Evolutionary conservation across 177 flowering plant species (phyloP).

Genomic region (Vitis hybrid): DNA sequence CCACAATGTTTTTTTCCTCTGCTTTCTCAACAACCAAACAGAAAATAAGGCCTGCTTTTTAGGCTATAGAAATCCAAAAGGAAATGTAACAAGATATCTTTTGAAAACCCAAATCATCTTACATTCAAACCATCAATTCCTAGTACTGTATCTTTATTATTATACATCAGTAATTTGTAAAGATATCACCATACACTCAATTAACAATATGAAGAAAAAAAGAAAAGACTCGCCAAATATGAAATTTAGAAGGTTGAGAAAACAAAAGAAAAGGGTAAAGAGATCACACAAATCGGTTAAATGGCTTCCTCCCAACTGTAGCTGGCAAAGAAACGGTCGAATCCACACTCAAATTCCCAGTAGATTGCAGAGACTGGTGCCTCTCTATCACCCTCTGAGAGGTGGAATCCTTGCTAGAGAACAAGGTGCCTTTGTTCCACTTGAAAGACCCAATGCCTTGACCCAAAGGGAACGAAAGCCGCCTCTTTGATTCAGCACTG

Average conservation of each 20-base stretch:
- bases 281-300: conserved; percentile 73
- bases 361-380: conserved; percentile 42
- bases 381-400: conserved; percentile 38
- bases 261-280: conserved; percentile 4
- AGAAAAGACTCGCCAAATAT: conserved; percentile 1
- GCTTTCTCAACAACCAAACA: too few species aligned
- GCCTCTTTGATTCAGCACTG: conserved; percentile 41
- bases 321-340: conserved; percentile 82
- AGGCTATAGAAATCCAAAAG: too few species aligned
- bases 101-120: conserved; percentile 12
- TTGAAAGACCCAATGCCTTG: conserved; percentile 61
- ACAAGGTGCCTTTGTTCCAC: conserved; percentile 65
- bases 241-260: not conserved
- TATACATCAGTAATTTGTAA: conserved; percentile 22
- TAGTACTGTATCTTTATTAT: conserved; percentile 21
- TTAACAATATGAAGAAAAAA: conserved; percentile 6
- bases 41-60: too few species aligned
- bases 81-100: conserved; percentile 7
- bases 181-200: conserved; percentile 23
- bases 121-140: conserved; percentile 30
- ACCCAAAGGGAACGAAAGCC: conserved; percentile 64
- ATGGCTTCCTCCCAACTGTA: conserved; percentile 75
- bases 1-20: too few species aligned
- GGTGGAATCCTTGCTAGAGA: conserved; percentile 38
- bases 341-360: conserved; percentile 71